Evolutionary conservation across 202 grass and related monocot species (phyloP).

Genomic region (Zizania palustris): DNA sequence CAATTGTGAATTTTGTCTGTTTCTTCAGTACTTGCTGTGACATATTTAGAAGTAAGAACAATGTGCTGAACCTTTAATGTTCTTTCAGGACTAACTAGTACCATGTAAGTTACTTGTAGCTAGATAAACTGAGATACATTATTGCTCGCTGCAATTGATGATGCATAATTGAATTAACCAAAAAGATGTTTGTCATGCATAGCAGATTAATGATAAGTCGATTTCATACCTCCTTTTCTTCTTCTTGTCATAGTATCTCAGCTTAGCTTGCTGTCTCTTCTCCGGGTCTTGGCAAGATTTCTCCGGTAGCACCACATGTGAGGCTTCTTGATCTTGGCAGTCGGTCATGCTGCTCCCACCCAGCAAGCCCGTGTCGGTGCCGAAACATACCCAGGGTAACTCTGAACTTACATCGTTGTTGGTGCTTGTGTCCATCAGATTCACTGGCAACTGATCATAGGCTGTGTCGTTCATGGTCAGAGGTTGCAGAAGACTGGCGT

Average conservation of each 20-base stretch:
- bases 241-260: slow-evolving; percentile 51
- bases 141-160: no score
- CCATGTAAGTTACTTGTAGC: neutral
- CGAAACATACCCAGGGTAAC: neutral
- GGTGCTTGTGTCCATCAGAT: neutral
- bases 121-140: neutral
- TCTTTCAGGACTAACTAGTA: neutral
- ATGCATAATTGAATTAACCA: no score
- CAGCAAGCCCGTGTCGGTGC: neutral
- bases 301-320: slow-evolving; percentile 4
- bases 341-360: slow-evolving; percentile 6
- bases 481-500: slow-evolving; percentile 25
- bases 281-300: slow-evolving; percentile 22
- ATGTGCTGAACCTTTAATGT: neutral
- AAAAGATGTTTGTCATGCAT: no score
- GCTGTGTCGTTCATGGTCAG: slow-evolving; percentile 31
- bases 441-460: slow-evolving; percentile 28
- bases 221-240: slow-evolving; percentile 42
- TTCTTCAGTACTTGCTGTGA: neutral
- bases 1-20: neutral
- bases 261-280: slow-evolving; percentile 38
- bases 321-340: slow-evolving; percentile 19
- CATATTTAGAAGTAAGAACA: neutral
- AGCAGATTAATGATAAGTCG: neutral
- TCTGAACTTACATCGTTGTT: neutral